These are phyloP conservation scores for Babesia divergens DNA, from an alignment of 169 alveolate species.

Conservation along the genomic window DNA sequence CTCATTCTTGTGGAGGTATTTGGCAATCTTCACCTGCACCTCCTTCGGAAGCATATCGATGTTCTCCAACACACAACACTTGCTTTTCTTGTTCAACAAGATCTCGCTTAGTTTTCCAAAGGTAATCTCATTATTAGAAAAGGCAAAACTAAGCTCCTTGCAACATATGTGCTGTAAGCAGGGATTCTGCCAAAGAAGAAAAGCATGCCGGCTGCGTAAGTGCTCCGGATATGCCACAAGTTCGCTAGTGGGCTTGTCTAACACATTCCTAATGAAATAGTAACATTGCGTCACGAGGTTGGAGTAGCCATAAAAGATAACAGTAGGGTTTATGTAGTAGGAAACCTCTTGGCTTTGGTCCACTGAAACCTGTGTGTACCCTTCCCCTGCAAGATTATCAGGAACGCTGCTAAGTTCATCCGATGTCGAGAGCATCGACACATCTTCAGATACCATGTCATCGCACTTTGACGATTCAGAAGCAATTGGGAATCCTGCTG, in stretches of 20 bases:
- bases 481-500: too few relatives aligned
- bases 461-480: too few relatives aligned
- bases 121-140: background rate
- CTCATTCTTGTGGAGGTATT: constrained; percentile 22
- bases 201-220: constrained; percentile 1
- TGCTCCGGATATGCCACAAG: constrained; percentile 15
- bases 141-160: background rate
- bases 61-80: constrained; percentile 46
- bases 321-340: constrained; percentile 10
- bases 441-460: too few relatives aligned
- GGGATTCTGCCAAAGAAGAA: constrained; percentile 22
- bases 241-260: constrained; percentile 8
- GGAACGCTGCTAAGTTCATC: too few relatives aligned
- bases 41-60: constrained; percentile 13
- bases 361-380: too few relatives aligned
- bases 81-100: constrained; percentile 38
- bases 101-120: constrained; percentile 16
- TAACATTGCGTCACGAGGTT: constrained; percentile 2
- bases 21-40: constrained; percentile 27
- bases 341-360: too few relatives aligned
- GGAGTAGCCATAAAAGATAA: constrained; percentile 3
- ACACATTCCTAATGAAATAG: background rate
- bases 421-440: too few relatives aligned
- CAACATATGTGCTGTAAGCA: constrained; percentile 49
- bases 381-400: too few relatives aligned